These are phyloP conservation scores for Tieghemostelium lacteum DNA, from an alignment of 78 protist genomes.

Conservation along the genomic window DNA sequence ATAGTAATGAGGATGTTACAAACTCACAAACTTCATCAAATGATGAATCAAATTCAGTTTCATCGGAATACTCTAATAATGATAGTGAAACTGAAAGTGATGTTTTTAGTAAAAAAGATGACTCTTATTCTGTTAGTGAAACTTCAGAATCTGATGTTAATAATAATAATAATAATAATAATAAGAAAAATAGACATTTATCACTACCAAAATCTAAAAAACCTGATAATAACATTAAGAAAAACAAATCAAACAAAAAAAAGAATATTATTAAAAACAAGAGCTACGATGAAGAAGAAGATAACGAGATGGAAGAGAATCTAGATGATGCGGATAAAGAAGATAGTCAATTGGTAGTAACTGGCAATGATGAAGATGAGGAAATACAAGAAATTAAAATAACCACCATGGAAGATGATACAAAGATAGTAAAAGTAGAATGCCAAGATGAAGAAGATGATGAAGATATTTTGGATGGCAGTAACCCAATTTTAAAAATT, in stretches of 20 bases:
- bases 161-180: neutral
- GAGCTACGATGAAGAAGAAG: too few species aligned
- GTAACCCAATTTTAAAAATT: too few species aligned
- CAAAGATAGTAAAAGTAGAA: too few species aligned
- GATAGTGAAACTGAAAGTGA: constrained; percentile 22
- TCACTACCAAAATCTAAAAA: too few species aligned
- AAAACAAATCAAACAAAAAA: neutral
- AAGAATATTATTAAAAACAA: too few species aligned
- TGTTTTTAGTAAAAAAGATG: neutral
- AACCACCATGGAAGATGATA: too few species aligned
- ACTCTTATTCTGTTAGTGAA: constrained; percentile 7
- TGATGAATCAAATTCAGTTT: neutral
- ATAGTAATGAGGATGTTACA: neutral
- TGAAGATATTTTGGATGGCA: neutral
- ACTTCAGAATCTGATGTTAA: constrained; percentile 30
- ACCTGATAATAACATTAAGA: neutral
- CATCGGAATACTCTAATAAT: neutral
- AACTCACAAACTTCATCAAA: neutral
- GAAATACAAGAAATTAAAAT: too few species aligned
- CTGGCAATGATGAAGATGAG: neutral
- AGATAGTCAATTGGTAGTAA: constrained; percentile 2
- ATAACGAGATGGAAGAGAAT: constrained; percentile 15
- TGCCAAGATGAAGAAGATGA: neutral
- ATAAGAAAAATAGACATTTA: too few species aligned
- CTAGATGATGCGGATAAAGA: neutral